Base-by-base conservation (phyloP, 2,329 filamentous ascomycete genomes). In the Emmonsiellopsis sp. region DNA sequence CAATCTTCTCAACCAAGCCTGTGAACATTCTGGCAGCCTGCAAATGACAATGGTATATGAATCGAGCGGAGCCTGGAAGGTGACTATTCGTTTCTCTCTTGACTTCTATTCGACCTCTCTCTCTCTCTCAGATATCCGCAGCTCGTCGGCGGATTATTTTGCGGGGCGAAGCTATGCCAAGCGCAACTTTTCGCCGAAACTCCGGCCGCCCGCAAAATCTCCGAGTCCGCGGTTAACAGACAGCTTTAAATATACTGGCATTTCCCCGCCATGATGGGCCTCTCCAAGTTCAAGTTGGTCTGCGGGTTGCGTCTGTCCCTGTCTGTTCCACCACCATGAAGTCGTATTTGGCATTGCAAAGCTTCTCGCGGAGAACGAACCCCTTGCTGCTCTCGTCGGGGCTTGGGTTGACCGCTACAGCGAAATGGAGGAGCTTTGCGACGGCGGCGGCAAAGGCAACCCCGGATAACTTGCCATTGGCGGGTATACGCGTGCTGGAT, bases 1-100 rank as follows among this genome's bases (percentile, higher is more conserved):
- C 93, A 59, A 97, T 86, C 57, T 86, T 86, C 74, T 95, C 90
- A 52, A 95, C 88, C 57, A 95, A 87, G 62, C 93, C 93, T 54
- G 93, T 97, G 67, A 98, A 97, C 93, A 98, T 97, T 8, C n/a
- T 43, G 49, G 21, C 27, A 21, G 17, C 45, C 8, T 40, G 37
- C 37, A 40, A 40, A 40, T 6, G 4, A 40, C 11, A 11, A 40
- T 40, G 6, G 17, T n/a, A 7, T n/a, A 14, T 36, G 14, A 36
- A 47, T 37, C 7, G 7, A n/a, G 34, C 17, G 13, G 33, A 13
- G 21, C 14, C 17, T 42, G 13, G 40, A 13, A 42, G 36, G 33
- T 36, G 13, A 48, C 34, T 14, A 14, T 14, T 37, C 31, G 21
- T 21, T 17, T 11, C 14, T 17, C 21, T 34, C 21, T 48, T 48